Evolutionary conservation across 139 green algal species (phyloP).

Genomic region (Chlamydomonas incerta): DNA sequence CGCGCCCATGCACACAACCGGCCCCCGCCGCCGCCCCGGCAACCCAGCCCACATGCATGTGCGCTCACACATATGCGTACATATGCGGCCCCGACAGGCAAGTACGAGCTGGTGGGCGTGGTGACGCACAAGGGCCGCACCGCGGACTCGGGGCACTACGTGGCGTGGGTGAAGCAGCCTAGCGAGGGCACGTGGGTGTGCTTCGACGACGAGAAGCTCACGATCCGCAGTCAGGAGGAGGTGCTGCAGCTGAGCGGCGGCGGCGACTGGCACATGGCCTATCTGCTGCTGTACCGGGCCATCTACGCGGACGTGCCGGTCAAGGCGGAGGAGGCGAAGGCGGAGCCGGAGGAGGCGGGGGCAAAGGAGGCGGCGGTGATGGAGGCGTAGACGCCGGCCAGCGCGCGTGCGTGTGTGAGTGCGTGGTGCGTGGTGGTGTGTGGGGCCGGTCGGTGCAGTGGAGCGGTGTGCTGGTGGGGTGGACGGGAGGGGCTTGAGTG

Average conservation of each 20-base stretch:
- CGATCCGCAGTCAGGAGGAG: constrained; percentile 87
- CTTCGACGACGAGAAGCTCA: constrained; percentile 96
- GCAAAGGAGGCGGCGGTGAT: constrained; percentile 19
- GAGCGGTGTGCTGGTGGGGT: no score
- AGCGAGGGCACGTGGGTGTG: constrained; percentile 90
- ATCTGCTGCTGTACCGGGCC: constrained; percentile 92
- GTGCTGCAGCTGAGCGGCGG: constrained; percentile 90
- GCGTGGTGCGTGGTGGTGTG: no score
- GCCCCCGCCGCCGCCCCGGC: no score
- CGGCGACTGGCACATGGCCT: constrained; percentile 98
- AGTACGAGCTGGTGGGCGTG: constrained; percentile 92
- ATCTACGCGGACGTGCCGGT: constrained; percentile 63
- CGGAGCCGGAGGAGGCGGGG: not conserved
- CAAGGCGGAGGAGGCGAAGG: not conserved
- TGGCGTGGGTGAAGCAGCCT: constrained; percentile 92
- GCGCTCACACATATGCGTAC: no score
- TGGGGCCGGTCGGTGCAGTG: no score
- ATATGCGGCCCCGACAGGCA: no score
- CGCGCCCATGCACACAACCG: no score
- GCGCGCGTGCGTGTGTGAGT: not conserved
- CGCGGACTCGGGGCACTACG: constrained; percentile 97
- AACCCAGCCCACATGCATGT: no score
- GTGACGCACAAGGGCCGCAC: constrained; percentile 98
- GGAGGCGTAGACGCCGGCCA: not conserved
- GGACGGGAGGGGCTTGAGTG: no score